These are phyloP conservation scores for Cryptosporidium canis DNA, from an alignment of 169 alveolate genomes.

Conservation along the genomic window DNA sequence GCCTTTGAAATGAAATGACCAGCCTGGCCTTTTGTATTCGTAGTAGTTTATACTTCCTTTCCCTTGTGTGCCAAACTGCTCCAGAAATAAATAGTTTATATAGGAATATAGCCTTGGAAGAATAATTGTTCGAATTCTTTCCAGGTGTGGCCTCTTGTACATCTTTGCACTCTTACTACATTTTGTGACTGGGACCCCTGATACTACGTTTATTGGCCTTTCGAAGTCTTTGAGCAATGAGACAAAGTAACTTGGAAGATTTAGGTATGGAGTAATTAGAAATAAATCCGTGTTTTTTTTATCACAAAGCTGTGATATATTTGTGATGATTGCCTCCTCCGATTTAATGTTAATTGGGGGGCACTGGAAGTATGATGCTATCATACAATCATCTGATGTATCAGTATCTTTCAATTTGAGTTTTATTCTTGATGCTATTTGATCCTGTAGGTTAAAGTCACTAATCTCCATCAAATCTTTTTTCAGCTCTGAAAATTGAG, in stretches of 20 bases:
- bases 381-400: neutral
- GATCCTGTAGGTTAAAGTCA: neutral
- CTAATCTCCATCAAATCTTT: slow-evolving; percentile 6
- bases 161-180: neutral
- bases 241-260: slow-evolving; percentile 20
- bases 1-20: slow-evolving; percentile 56
- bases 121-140: neutral
- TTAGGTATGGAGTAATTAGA: slow-evolving; percentile 16
- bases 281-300: neutral
- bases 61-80: neutral
- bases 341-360: slow-evolving; percentile 17
- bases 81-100: slow-evolving; percentile 1
- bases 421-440: slow-evolving; percentile 1
- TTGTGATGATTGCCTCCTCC: slow-evolving; percentile 10
- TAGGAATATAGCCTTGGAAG: slow-evolving; percentile 12
- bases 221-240: neutral
- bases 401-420: neutral
- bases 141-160: neutral
- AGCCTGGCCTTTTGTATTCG: slow-evolving; percentile 1
- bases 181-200: slow-evolving; percentile 37
- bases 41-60: neutral
- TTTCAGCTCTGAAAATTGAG: neutral
- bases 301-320: neutral
- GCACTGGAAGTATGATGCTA: slow-evolving; percentile 27
- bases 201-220: neutral